phyloP scores from a whole-genome alignment of 2,329 filamentous ascomycete genomes.

The Claviceps fusiformis region DNA sequence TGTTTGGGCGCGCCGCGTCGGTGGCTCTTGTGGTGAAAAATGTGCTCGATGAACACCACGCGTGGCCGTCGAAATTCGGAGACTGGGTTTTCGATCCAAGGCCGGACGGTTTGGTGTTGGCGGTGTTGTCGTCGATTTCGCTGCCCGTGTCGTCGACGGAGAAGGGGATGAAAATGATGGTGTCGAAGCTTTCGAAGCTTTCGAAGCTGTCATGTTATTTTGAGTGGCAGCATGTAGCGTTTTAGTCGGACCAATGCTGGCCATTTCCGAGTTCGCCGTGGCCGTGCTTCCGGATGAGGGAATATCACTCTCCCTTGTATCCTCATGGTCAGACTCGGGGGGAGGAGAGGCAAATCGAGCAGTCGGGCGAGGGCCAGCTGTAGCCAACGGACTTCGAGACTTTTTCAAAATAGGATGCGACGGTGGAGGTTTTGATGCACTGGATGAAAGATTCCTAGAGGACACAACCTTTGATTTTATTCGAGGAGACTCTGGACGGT shows the following conservation, averaged over 20 bases:
- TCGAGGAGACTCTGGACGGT: constrained; percentile 6
- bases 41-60: background rate
- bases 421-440: constrained; percentile 30
- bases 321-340: constrained; percentile 32
- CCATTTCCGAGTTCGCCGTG: constrained; percentile 18
- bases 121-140: background rate
- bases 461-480: constrained; percentile 11
- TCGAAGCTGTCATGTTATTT: constrained; percentile 21
- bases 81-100: constrained; percentile 32
- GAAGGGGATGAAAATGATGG: constrained; percentile 9
- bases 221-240: constrained; percentile 13
- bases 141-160: constrained; percentile 8
- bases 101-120: constrained; percentile 27
- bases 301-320: constrained; percentile 18
- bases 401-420: constrained; percentile 49
- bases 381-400: constrained; percentile 36
- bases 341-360: constrained; percentile 46
- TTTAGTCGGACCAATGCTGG: constrained; percentile 12
- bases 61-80: constrained; percentile 27
- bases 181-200: background rate
- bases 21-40: background rate
- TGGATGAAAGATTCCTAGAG: constrained; percentile 23
- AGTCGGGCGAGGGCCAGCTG: constrained; percentile 42
- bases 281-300: constrained; percentile 28
- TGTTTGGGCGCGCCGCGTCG: constrained; percentile 8